Evolutionary conservation across 352 stramenopile species (phyloP).

Genomic region (Globisporangium megalacanthum): DNA sequence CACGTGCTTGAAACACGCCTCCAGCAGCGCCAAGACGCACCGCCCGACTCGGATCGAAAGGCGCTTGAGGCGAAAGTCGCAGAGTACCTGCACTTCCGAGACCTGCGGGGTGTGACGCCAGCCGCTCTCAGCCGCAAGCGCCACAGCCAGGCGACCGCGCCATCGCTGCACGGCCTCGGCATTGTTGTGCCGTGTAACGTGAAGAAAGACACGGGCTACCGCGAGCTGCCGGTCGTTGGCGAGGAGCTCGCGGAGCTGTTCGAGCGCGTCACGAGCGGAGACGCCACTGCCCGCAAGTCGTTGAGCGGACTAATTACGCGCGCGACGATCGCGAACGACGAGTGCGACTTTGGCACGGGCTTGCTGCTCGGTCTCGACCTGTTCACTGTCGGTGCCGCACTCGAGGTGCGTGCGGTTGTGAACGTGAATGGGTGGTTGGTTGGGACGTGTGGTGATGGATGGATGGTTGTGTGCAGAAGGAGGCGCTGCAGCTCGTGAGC

Average conservation of each 20-base stretch:
- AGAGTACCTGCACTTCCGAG: neutral
- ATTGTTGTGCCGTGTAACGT: constrained; percentile 47
- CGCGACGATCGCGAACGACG: constrained; percentile 61
- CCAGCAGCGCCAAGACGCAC: neutral
- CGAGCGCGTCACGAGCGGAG: constrained; percentile 14
- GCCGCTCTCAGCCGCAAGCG: constrained; percentile 21
- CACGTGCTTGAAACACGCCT: constrained; percentile 24
- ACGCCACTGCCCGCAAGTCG: constrained; percentile 21
- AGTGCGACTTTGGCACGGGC: constrained; percentile 65
- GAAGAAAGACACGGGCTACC: constrained; percentile 48
- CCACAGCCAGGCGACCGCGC: constrained; percentile 22
- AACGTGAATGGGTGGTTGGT: neutral
- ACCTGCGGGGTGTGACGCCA: constrained; percentile 5
- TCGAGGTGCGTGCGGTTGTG: constrained; percentile 22
- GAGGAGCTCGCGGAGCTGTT: constrained; percentile 30
- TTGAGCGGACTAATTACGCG: constrained; percentile 54
- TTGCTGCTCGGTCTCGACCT: constrained; percentile 58
- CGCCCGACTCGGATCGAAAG: neutral
- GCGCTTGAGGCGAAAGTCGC: constrained; percentile 1
- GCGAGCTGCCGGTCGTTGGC: constrained; percentile 38
- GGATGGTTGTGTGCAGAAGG: constrained; percentile 7
- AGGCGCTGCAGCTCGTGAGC: constrained; percentile 15
- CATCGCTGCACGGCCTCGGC: constrained; percentile 35
- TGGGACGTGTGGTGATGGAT: neutral
- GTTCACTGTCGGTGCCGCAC: constrained; percentile 30